Evolutionary conservation across 2,329 filamentous ascomycete genomes (phyloP).

Genomic region (Rutstroemia sp.): DNA sequence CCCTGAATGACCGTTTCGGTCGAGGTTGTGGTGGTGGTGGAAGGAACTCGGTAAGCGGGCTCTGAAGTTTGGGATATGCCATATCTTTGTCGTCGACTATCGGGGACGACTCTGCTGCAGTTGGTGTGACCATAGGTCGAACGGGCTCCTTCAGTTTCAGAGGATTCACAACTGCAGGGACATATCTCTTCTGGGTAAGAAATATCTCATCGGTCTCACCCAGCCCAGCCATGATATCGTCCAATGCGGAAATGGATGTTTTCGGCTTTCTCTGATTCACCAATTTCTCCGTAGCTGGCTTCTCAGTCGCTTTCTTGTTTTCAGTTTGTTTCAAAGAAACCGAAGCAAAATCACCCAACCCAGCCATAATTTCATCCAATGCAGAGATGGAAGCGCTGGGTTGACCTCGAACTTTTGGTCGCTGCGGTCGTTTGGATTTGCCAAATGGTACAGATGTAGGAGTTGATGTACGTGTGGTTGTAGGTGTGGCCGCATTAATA

Average conservation of each 20-base stretch:
- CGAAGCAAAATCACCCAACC: neutral
- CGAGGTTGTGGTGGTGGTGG: neutral
- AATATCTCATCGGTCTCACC: neutral
- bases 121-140: neutral
- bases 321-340: neutral
- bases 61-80: neutral
- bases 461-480: neutral
- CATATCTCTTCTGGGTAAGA: neutral
- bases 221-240: constrained; percentile 9
- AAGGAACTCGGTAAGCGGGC: neutral
- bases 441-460: neutral
- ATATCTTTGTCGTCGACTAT: neutral
- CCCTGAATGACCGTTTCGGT: constrained; percentile 6
- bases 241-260: constrained; percentile 3
- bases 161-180: neutral
- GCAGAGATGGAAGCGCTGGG: constrained; percentile 2
- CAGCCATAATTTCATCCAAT: constrained; percentile 10
- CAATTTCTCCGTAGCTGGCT: neutral
- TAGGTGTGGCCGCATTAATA: neutral
- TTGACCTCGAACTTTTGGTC: neutral
- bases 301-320: constrained; percentile 1
- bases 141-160: neutral
- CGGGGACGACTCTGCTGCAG: too few relatives aligned
- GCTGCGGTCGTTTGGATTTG: neutral
- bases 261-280: neutral